Percentiles rank a stretch among this genome's conserved stretches.
phyloP scores from a whole-genome alignment of 1,284 basidiomycete species.

The Naganishia cerealis region DNA sequence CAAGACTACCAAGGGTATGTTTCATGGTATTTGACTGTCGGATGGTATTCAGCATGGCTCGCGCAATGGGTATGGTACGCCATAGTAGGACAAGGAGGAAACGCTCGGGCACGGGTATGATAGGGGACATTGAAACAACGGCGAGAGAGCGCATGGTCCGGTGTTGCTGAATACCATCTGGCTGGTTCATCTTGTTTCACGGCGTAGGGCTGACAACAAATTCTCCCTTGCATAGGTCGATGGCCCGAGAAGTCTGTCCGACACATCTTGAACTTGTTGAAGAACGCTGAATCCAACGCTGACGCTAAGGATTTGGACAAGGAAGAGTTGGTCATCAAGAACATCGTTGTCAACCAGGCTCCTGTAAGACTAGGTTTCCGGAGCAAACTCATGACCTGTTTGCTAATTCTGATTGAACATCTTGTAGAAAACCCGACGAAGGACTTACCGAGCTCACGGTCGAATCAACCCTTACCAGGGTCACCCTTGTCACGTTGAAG shows the following conservation, averaged over 20 bases:
- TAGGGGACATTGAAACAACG: neutral
- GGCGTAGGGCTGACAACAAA: neutral
- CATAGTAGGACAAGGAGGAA: neutral
- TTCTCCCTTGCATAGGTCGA: constrained; percentile 67
- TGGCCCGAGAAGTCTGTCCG: constrained; percentile 99
- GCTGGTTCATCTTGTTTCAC: neutral
- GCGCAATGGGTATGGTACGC: neutral
- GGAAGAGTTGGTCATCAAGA: constrained; percentile 91
- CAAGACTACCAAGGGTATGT: constrained; percentile 89
- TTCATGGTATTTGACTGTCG: neutral
- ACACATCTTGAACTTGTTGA: constrained; percentile 90
- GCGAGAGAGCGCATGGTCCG: neutral
- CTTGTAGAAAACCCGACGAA: constrained; percentile 93
- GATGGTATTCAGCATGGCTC: neutral
- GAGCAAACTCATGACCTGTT: neutral
- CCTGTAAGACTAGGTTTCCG: constrained; percentile 63
- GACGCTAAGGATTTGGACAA: constrained; percentile 94
- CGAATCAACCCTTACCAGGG: constrained; percentile 89
- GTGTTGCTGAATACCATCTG: neutral
- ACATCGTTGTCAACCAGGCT: constrained; percentile 97
- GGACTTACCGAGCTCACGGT: constrained; percentile 98
- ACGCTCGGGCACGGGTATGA: no score
- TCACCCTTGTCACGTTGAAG: constrained; percentile 90
- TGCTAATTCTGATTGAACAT: constrained; percentile 3
- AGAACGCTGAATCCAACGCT: constrained; percentile 99